Conservation (phyloP, 2,329 filamentous ascomycete genomes). For the Leptographium galeiforme region DNA sequence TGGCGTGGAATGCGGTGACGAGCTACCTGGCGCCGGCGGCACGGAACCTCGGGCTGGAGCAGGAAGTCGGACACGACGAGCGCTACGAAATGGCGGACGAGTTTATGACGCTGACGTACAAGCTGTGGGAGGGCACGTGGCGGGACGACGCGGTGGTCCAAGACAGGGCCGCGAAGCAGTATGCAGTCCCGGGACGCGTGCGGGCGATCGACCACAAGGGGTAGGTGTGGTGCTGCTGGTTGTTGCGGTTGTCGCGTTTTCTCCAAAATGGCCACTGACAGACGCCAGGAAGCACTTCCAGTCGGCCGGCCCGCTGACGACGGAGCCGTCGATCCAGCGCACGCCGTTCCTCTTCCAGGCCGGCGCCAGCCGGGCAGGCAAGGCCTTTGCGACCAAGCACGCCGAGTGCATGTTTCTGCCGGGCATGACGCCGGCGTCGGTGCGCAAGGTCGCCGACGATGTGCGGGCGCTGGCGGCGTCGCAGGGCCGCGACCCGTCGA, state of each 20-base stretch:
- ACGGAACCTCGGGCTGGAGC: conserved; percentile 6
- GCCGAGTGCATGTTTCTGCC: conserved; percentile 13
- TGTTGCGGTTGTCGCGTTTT: too few relatives aligned
- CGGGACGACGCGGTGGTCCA: conserved; percentile 7
- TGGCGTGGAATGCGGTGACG: conserved; percentile 14
- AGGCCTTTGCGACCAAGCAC: conserved; percentile 13
- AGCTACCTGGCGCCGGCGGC: conserved; percentile 8
- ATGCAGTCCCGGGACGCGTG: conserved; percentile 3
- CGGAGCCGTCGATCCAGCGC: conserved; percentile 7
- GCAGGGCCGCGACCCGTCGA: conserved; percentile 9
- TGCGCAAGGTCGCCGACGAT: not conserved
- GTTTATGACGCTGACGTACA: conserved; percentile 12
- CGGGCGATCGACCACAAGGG: not conserved
- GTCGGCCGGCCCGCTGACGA: not conserved
- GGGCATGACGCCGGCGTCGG: conserved; percentile 2
- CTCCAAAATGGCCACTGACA: not conserved
- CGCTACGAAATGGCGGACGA: conserved; percentile 13
- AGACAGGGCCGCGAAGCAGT: conserved; percentile 4
- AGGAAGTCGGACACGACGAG: conserved; percentile 11
- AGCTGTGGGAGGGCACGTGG: conserved; percentile 8
- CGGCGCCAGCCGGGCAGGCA: conserved; percentile 11
- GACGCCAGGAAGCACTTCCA: not conserved
- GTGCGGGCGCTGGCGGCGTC: conserved; percentile 5
- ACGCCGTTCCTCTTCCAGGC: conserved; percentile 15
- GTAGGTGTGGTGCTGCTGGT: not conserved